Percentiles rank a stretch among this genome's conserved stretches.
Conservation (phyloP, 106 monocot genomes). For the Agapanthus africanus region DNA sequence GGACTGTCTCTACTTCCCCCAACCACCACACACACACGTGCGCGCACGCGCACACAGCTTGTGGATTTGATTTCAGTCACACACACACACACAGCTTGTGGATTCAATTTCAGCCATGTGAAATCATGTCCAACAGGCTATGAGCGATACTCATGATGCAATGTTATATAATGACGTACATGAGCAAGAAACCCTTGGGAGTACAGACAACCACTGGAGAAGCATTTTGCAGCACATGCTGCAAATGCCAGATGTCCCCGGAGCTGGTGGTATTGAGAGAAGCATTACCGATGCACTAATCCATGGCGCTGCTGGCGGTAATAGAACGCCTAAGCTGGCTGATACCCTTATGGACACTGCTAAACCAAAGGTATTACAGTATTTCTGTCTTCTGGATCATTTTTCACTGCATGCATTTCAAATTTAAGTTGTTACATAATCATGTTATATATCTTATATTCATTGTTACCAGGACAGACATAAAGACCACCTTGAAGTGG, state of each 20-base stretch:
- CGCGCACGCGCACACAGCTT: too few relatives aligned
- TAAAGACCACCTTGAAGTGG: constrained; percentile 7
- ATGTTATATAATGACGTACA: background rate
- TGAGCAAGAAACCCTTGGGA: constrained; percentile 14
- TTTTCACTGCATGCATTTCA: background rate
- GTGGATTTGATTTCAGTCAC: background rate
- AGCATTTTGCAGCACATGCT: constrained; percentile 20
- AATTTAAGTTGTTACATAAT: background rate
- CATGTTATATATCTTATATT: background rate
- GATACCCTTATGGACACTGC: background rate
- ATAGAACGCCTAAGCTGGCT: background rate
- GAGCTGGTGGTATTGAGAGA: constrained; percentile 23
- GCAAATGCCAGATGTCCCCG: constrained; percentile 19
- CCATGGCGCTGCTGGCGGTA: background rate
- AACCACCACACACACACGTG: too few relatives aligned
- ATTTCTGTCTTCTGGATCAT: background rate
- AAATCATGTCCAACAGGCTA: constrained; percentile 12
- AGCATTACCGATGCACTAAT: constrained; percentile 33
- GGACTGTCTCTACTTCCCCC: background rate
- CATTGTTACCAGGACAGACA: constrained; percentile 26
- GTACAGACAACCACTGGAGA: constrained; percentile 25
- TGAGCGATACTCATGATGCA: constrained; percentile 10
- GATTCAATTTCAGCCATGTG: background rate
- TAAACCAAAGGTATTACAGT: constrained; percentile 12
- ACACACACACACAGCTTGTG: background rate